Evolutionary conservation across 352 stramenopile genomes (phyloP), one percentile per base, ranked within the genome.

Genomic region (Phytophthora meadii): DNA sequence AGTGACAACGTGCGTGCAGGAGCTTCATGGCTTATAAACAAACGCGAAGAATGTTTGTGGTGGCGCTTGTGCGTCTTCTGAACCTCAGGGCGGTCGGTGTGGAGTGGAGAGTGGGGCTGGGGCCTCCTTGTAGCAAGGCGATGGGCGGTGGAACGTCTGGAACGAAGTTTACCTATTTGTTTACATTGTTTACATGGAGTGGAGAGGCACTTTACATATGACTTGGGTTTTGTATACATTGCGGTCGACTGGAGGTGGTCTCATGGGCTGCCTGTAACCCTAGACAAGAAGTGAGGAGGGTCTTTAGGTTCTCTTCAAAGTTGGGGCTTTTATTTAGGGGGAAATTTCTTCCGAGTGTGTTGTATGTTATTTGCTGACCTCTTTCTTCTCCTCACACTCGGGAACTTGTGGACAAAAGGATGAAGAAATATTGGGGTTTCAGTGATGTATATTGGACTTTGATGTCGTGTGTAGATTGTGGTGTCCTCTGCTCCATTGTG

Each of bases 371-470:
- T 91, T 91, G 61, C 66, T 87, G 70, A 84, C 80, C 80, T 74
- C 82, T 91, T 91, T 89, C 76, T 74, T 89, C 81, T 88, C 79
- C 79, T 86, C 60, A 79, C 58, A 37, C 57, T 69, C 30, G 68
- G 57, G 15, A 19, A 2, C 11, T 37, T 49, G 25, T 41, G 41
- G 4, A 32, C 58, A 81, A 87, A 88, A 82, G 79, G 80, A 88
- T 63, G 36, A 77, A 77, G 79, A 89, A 90, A 90, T 90, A 77
- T 47, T 65, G 82, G 74, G 81, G 82, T 89, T 81, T 68, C 51
- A 83, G 79, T 82, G 77, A 54, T 72, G 60, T 60, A 19, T 61
- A 25, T 19, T n/a, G 28, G 27, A 56, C 42, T 70, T 34, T 30
- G 27, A 54, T 50, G 47, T 5, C 30, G 28, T 65, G 48, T 61